Evolutionary conservation across 345 rosid species (phyloP).

Genomic region (Mallotus nudiflorus): DNA sequence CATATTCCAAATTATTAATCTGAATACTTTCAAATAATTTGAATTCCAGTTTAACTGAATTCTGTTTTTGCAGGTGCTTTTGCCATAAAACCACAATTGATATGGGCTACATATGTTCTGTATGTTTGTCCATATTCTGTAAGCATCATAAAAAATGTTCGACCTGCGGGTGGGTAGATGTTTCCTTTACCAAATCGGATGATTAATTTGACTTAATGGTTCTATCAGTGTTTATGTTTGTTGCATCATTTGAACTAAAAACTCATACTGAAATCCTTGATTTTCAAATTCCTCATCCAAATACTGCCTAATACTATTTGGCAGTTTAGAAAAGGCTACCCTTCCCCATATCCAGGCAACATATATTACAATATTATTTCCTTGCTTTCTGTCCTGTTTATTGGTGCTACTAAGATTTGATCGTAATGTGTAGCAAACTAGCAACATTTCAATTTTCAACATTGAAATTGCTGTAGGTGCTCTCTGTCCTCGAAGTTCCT

Average conservation of each 20-base stretch:
- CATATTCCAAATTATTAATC: not conserved
- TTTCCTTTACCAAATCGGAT: conserved; percentile 4
- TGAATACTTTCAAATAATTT: conserved; percentile 1
- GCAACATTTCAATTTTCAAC: too few species aligned
- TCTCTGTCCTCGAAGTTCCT: not conserved
- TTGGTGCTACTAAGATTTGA: not conserved
- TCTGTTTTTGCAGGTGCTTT: conserved; percentile 69
- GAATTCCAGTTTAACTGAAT: not conserved
- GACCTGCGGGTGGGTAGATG: conserved; percentile 75
- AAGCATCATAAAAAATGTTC: conserved; percentile 89
- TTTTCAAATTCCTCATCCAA: not conserved
- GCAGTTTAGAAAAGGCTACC: not conserved
- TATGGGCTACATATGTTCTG: conserved; percentile 94
- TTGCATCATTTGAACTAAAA: not conserved
- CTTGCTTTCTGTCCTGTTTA: not conserved
- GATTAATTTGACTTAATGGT: conserved; percentile 10
- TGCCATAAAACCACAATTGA: conserved; percentile 95
- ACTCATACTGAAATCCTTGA: not conserved
- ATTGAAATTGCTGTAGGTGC: too few species aligned
- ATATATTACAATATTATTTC: too few species aligned
- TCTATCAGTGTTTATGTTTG: not conserved
- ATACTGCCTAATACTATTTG: not conserved
- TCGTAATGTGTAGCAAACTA: not conserved
- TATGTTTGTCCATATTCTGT: conserved; percentile 91
- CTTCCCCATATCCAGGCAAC: not conserved